Percentiles rank a stretch among this genome's conserved stretches.
These are phyloP conservation scores for Zymoseptoria pseudotritici DNA, from an alignment of 2,329 filamentous ascomycete species.

Conservation along the genomic window DNA sequence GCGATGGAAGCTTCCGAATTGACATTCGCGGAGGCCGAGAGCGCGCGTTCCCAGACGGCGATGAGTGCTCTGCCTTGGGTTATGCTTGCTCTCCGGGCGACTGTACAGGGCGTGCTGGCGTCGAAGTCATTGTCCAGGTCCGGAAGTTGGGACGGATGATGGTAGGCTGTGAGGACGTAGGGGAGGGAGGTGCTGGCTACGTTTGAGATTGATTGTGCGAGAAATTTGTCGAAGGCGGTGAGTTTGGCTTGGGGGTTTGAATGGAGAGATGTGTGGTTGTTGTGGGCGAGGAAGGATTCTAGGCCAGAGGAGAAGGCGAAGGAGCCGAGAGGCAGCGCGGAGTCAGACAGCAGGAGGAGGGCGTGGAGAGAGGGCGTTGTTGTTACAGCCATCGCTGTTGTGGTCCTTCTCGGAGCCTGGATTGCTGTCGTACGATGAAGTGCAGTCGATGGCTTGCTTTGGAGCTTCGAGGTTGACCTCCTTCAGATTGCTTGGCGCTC, in stretches of 20 bases:
- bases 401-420: not conserved
- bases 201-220: slow-evolving; percentile 62
- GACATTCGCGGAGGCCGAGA: slow-evolving; percentile 10
- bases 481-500: not conserved
- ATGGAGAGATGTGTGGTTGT: slow-evolving; percentile 25
- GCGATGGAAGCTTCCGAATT: slow-evolving; percentile 1
- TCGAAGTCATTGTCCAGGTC: slow-evolving; percentile 68
- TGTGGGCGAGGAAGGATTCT: slow-evolving; percentile 72
- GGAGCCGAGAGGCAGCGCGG: slow-evolving; percentile 73
- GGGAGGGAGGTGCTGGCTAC: slow-evolving; percentile 67
- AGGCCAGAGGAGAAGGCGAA: slow-evolving; percentile 80
- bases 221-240: slow-evolving; percentile 55
- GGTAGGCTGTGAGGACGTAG: slow-evolving; percentile 63
- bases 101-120: slow-evolving; percentile 69
- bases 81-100: slow-evolving; percentile 65
- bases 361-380: slow-evolving; percentile 48
- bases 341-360: slow-evolving; percentile 71
- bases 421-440: not conserved
- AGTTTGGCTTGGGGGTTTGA: slow-evolving; percentile 16
- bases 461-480: not conserved
- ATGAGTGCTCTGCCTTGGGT: slow-evolving; percentile 70
- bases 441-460: not conserved
- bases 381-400: not conserved
- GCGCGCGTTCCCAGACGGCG: slow-evolving; percentile 58
- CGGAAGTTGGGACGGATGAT: slow-evolving; percentile 44